Conservation (phyloP, 2,329 filamentous ascomycete genomes). For the Xylariaceae sp. region DNA sequence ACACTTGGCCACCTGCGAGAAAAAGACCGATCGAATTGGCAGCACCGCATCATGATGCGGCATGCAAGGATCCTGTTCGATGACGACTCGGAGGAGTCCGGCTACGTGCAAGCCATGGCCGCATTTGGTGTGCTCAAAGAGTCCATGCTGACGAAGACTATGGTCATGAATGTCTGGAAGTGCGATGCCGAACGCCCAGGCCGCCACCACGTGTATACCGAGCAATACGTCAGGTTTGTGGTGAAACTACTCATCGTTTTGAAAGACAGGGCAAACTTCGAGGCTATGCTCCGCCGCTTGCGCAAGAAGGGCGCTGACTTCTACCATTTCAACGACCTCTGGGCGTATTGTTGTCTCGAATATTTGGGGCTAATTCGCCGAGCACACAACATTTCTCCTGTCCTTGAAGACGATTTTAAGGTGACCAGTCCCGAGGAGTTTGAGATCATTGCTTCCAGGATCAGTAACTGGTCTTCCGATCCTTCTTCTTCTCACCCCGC, state of each 20-base stretch:
- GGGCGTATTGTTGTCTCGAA: constrained; percentile 47
- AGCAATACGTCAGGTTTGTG: constrained; percentile 79
- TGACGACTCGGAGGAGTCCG: constrained; percentile 33
- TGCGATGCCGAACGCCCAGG: constrained; percentile 79
- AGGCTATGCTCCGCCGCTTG: constrained; percentile 69
- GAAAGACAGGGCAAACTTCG: constrained; percentile 67
- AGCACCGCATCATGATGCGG: constrained; percentile 81
- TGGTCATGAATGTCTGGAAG: constrained; percentile 92
- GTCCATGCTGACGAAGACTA: constrained; percentile 82
- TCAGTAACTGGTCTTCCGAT: constrained; percentile 46
- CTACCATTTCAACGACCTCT: constrained; percentile 54
- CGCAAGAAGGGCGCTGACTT: constrained; percentile 75
- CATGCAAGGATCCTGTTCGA: constrained; percentile 52
- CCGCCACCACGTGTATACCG: constrained; percentile 85
- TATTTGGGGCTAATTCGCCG: constrained; percentile 48
- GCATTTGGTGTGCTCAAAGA: constrained; percentile 69
- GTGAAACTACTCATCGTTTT: constrained; percentile 66
- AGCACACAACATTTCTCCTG: constrained; percentile 36
- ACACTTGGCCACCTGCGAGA: constrained; percentile 46
- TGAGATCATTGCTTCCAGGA: constrained; percentile 46
- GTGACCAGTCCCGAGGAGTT: constrained; percentile 46
- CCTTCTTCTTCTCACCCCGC: constrained; percentile 32
- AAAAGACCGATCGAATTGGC: constrained; percentile 91
- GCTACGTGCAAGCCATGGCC: constrained; percentile 61
- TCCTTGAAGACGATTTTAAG: constrained; percentile 50